Percentiles rank a stretch among this genome's conserved stretches.
phyloP scores from a whole-genome alignment of 2,329 filamentous ascomycete genomes.

The Penicillium sp. region DNA sequence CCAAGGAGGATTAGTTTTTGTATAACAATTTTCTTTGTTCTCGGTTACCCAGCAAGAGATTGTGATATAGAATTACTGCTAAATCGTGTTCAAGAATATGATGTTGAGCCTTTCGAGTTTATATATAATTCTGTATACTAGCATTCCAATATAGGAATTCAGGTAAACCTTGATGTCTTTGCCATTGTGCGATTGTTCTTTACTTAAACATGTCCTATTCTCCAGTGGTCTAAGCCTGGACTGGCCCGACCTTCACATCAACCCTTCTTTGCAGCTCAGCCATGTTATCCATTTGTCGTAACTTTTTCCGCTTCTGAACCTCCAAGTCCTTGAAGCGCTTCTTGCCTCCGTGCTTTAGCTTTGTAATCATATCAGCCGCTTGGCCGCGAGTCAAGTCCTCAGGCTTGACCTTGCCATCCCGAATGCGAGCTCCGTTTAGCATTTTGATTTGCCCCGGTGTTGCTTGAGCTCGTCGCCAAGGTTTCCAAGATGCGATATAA shows the following conservation, averaged over 20 bases:
- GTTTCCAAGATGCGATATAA: slow-evolving; percentile 64
- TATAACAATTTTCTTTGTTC: background rate
- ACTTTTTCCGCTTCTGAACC: slow-evolving; percentile 32
- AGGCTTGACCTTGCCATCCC: slow-evolving; percentile 14
- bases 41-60: background rate
- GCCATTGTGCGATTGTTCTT: background rate
- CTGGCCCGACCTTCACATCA: slow-evolving; percentile 50
- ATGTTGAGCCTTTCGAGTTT: background rate
- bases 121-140: background rate
- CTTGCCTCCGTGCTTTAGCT: slow-evolving; percentile 78
- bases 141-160: background rate
- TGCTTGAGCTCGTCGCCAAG: slow-evolving; percentile 69
- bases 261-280: slow-evolving; percentile 17
- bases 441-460: slow-evolving; percentile 49
- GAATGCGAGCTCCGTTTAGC: slow-evolving; percentile 40
- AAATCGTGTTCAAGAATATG: background rate
- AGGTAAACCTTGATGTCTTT: background rate
- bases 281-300: slow-evolving; percentile 12
- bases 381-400: slow-evolving; percentile 70
- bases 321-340: slow-evolving; percentile 58
- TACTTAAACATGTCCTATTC: background rate
- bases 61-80: background rate
- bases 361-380: slow-evolving; percentile 88
- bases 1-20: background rate
- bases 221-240: slow-evolving; percentile 18